These are phyloP conservation scores for Neurospora sp. DNA, from an alignment of 495 filamentous ascomycete species.

Conservation along the genomic window DNA sequence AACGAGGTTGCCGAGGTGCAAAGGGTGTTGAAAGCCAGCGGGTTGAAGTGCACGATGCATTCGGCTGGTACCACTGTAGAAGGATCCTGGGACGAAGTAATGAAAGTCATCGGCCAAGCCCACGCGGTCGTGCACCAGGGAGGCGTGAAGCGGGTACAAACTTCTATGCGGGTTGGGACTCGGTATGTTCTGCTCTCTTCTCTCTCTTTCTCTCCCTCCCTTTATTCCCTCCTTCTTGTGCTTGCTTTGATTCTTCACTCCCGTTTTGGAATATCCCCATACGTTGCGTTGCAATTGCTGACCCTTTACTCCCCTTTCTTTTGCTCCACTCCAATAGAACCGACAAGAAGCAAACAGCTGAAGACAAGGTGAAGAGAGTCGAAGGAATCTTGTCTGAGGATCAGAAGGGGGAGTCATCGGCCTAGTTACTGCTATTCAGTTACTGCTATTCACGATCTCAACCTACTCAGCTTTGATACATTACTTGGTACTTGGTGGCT, in stretches of 20 bases:
- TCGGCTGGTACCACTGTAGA: constrained; percentile 88
- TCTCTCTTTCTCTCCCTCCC: neutral
- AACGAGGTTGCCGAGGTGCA: constrained; percentile 84
- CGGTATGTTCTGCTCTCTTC: constrained; percentile 41
- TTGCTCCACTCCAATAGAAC: constrained; percentile 21
- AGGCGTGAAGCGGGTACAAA: constrained; percentile 76
- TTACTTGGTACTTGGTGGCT: neutral
- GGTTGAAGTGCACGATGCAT: constrained; percentile 79
- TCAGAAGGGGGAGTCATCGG: neutral
- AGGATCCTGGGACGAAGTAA: constrained; percentile 84
- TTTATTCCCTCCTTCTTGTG: neutral
- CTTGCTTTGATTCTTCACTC: neutral
- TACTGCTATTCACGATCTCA: neutral
- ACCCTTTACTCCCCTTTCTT: neutral
- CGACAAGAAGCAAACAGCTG: constrained; percentile 39
- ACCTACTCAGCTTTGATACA: neutral
- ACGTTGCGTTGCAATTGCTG: neutral
- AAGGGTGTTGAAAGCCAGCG: constrained; percentile 67
- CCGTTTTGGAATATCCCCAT: neutral
- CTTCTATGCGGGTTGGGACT: constrained; percentile 77
- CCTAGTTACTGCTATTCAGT: neutral
- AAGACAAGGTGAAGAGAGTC: constrained; percentile 37
- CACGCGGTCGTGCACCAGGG: constrained; percentile 75
- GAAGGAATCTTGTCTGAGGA: constrained; percentile 29
- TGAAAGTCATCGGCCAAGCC: constrained; percentile 80